Percentiles rank a stretch among this genome's conserved stretches.
Evolutionary conservation across 2,329 filamentous ascomycete species (phyloP).

Genomic region (Fusarium irregulare): DNA sequence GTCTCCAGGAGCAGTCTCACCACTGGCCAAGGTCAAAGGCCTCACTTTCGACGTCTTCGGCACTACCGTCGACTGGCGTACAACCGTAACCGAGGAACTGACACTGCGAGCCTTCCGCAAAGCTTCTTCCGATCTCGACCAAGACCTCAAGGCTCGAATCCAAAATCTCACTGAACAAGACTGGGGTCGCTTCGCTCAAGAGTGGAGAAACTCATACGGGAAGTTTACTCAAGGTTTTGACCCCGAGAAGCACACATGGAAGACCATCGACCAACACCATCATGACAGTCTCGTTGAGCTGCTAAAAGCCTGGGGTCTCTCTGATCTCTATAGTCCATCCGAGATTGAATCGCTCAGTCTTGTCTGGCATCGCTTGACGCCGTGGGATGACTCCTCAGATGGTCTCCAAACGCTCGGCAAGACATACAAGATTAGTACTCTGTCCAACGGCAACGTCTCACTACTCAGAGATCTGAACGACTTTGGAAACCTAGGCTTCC

Average conservation of each 20-base stretch:
- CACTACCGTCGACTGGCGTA: conserved; percentile 83
- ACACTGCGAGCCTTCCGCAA: conserved; percentile 61
- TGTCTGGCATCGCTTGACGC: conserved; percentile 77
- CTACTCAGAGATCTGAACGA: conserved; percentile 73
- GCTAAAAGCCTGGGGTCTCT: conserved; percentile 65
- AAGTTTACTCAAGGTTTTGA: conserved; percentile 68
- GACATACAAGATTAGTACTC: conserved; percentile 69
- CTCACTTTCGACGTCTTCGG: conserved; percentile 83
- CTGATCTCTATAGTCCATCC: conserved; percentile 68
- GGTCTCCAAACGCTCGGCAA: conserved; percentile 66
- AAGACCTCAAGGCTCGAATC: conserved; percentile 60
- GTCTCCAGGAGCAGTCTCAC: conserved; percentile 45
- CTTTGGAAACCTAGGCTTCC: conserved; percentile 71
- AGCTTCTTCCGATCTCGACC: conserved; percentile 60
- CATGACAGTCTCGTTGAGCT: conserved; percentile 69
- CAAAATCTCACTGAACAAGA: conserved; percentile 64
- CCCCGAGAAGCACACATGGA: conserved; percentile 63
- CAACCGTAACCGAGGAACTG: conserved; percentile 71
- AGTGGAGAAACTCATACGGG: conserved; percentile 76
- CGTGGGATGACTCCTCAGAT: conserved; percentile 72
- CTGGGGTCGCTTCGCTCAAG: conserved; percentile 74
- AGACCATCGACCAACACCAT: conserved; percentile 79
- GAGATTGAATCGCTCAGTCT: conserved; percentile 73
- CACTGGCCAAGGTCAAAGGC: conserved; percentile 60
- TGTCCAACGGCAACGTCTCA: conserved; percentile 79